phyloP scores from a whole-genome alignment of 495 filamentous ascomycete species.

The Neurospora sp. region DNA sequence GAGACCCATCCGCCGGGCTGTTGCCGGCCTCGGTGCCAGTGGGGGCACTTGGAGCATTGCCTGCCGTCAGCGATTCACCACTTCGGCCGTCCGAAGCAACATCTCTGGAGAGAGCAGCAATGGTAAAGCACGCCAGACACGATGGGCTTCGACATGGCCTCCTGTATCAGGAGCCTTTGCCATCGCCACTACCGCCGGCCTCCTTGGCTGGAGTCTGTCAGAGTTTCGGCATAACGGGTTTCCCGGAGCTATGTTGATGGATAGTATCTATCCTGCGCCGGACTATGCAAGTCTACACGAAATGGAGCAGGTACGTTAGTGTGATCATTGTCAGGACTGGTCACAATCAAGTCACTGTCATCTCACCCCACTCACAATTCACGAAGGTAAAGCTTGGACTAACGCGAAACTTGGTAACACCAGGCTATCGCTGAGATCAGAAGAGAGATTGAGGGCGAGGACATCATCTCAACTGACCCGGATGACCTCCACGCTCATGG shows the following conservation, averaged over 20 bases:
- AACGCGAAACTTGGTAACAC: not conserved
- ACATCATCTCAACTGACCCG: slow-evolving; percentile 71
- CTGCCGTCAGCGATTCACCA: slow-evolving; percentile 13
- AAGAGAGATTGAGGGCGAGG: slow-evolving; percentile 47
- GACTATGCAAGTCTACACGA: slow-evolving; percentile 40
- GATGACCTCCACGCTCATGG: slow-evolving; percentile 75
- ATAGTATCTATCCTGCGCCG: slow-evolving; percentile 26
- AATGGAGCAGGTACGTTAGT: slow-evolving; percentile 38
- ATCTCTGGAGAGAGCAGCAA: slow-evolving; percentile 1
- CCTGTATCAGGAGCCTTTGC: slow-evolving; percentile 24
- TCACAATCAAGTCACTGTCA: not conserved
- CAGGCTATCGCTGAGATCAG: slow-evolving; percentile 45
- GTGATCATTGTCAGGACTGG: not conserved
- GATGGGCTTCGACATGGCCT: slow-evolving; percentile 18
- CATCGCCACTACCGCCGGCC: slow-evolving; percentile 29
- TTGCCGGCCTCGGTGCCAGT: slow-evolving; percentile 2
- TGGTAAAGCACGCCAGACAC: not conserved
- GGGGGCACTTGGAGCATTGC: not conserved
- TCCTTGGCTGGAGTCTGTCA: slow-evolving; percentile 32
- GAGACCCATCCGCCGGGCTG: slow-evolving; percentile 18
- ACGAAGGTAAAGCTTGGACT: not conserved
- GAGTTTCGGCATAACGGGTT: slow-evolving; percentile 16
- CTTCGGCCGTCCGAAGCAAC: slow-evolving; percentile 12
- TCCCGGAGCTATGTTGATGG: slow-evolving; percentile 26
- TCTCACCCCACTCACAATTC: not conserved